A percentile compares a stretch with the other conserved stretches of the same genome.
These are phyloP conservation scores for Crithidia thermophila DNA, from an alignment of 208 protist genomes.

Conservation along the genomic window DNA sequence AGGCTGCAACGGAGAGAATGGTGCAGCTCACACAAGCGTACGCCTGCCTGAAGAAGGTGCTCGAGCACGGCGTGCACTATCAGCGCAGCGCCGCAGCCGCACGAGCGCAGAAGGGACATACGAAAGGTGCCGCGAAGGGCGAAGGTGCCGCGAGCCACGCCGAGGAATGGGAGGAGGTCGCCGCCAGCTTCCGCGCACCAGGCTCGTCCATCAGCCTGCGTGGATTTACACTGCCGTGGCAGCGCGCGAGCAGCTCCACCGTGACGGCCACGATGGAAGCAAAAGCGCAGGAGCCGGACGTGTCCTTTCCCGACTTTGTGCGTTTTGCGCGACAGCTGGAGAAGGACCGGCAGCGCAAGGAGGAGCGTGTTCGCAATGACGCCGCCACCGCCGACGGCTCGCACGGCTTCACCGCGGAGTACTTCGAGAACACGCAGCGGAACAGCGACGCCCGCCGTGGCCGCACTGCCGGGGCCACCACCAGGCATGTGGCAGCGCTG, in stretches of 20 bases:
- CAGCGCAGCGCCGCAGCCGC: background rate
- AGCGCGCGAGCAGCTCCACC: constrained; percentile 43
- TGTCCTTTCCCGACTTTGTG: constrained; percentile 51
- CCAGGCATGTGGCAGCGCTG: constrained; percentile 14
- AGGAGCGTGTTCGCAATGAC: constrained; percentile 37
- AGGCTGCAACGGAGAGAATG: constrained; percentile 54
- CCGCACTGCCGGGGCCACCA: background rate
- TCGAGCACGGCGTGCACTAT: constrained; percentile 49
- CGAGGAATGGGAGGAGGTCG: constrained; percentile 42
- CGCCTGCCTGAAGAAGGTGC: constrained; percentile 55
- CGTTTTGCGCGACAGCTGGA: constrained; percentile 39
- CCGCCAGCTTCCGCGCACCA: constrained; percentile 53
- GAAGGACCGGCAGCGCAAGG: constrained; percentile 23
- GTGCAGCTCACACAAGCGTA: constrained; percentile 72
- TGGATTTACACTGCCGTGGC: constrained; percentile 71
- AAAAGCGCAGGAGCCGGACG: constrained; percentile 21
- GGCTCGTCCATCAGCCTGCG: constrained; percentile 65
- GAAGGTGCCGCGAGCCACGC: background rate
- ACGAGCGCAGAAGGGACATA: background rate
- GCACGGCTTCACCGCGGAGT: constrained; percentile 71
- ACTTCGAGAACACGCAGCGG: constrained; percentile 52
- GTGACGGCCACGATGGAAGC: constrained; percentile 27
- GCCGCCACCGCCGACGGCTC: constrained; percentile 48
- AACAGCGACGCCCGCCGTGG: constrained; percentile 20
- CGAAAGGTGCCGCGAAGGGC: background rate